Percentiles rank a stretch among this genome's conserved stretches.
These are phyloP conservation scores for Leptomonas seymouri DNA, from an alignment of 208 protist genomes.

Conservation along the genomic window DNA sequence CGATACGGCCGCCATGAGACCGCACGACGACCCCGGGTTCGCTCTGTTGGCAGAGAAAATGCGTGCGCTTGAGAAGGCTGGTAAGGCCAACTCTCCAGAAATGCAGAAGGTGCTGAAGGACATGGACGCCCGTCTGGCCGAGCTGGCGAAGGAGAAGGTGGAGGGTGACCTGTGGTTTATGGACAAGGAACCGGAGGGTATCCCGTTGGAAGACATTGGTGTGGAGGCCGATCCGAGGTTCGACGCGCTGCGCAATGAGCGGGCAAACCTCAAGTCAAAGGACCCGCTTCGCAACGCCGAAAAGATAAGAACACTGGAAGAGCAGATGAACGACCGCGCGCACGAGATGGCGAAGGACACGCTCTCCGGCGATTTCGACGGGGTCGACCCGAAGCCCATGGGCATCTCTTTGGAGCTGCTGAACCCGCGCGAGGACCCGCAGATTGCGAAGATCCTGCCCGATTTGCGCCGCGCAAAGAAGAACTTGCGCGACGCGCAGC, in stretches of 20 bases:
- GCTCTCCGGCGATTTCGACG: slow-evolving; percentile 57
- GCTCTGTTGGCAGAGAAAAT: slow-evolving; percentile 55
- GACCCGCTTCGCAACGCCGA: slow-evolving; percentile 56
- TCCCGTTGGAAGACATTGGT: slow-evolving; percentile 67
- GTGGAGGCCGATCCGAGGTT: slow-evolving; percentile 50
- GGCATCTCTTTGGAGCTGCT: slow-evolving; percentile 68
- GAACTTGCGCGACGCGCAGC: slow-evolving; percentile 44
- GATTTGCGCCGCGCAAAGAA: slow-evolving; percentile 65
- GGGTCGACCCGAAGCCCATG: slow-evolving; percentile 52
- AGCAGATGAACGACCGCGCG: slow-evolving; percentile 60
- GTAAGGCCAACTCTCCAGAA: slow-evolving; percentile 32
- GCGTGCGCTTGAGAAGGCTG: slow-evolving; percentile 45
- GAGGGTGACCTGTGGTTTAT: slow-evolving; percentile 73
- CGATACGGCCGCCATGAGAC: slow-evolving; percentile 51
- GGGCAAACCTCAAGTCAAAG: slow-evolving; percentile 62
- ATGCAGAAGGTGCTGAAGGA: slow-evolving; percentile 39
- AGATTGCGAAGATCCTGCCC: slow-evolving; percentile 58
- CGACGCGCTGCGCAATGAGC: slow-evolving; percentile 45
- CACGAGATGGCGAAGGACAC: slow-evolving; percentile 57
- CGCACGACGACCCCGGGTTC: slow-evolving; percentile 67
- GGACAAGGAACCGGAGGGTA: slow-evolving; percentile 70
- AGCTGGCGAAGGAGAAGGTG: slow-evolving; percentile 63
- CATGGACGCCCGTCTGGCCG: slow-evolving; percentile 48
- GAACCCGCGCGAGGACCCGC: slow-evolving; percentile 50
- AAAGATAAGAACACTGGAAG: slow-evolving; percentile 60